phyloP scores from a whole-genome alignment of 1,284 basidiomycete species.

The Hymenochaete sp. region DNA sequence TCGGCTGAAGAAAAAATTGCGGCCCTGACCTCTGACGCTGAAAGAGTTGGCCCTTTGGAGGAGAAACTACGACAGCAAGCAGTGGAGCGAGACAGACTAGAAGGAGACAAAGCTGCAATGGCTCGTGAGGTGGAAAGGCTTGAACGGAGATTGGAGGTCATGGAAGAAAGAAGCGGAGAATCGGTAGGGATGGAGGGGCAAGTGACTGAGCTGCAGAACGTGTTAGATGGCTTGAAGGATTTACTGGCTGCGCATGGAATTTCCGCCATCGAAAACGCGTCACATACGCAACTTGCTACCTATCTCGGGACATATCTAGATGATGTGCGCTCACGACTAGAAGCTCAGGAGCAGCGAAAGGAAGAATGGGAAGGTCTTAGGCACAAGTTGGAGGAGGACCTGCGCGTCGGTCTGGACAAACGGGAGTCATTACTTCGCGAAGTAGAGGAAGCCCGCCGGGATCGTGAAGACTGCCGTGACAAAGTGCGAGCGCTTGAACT shows the following conservation, averaged over 20 bases:
- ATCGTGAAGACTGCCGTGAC: conserved; percentile 45
- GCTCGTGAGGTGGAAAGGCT: conserved; percentile 38
- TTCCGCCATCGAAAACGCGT: conserved; percentile 40
- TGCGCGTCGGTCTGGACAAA: conserved; percentile 37
- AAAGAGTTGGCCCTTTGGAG: conserved; percentile 44
- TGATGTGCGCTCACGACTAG: conserved; percentile 41
- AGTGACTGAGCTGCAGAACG: conserved; percentile 46
- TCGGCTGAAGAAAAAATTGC: conserved; percentile 41
- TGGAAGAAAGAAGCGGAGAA: conserved; percentile 39
- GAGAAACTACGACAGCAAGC: conserved; percentile 41
- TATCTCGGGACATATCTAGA: conserved; percentile 49
- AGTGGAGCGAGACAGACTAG: conserved; percentile 41
- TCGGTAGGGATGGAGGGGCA: conserved; percentile 37
- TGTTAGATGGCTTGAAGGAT: conserved; percentile 35
- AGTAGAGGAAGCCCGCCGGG: conserved; percentile 45
- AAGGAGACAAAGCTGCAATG: too few relatives aligned
- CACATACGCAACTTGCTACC: conserved; percentile 41
- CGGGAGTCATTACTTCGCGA: conserved; percentile 42
- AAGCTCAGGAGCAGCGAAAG: conserved; percentile 40
- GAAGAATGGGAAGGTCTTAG: conserved; percentile 37
- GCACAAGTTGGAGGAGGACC: conserved; percentile 43
- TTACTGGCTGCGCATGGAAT: conserved; percentile 49
- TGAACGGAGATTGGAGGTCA: conserved; percentile 34
- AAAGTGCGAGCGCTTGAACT: conserved; percentile 37
- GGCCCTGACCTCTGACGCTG: conserved; percentile 8